Evolutionary conservation across 2,329 filamentous ascomycete genomes (phyloP).

Genomic region (Pseudocercospora ulei): DNA sequence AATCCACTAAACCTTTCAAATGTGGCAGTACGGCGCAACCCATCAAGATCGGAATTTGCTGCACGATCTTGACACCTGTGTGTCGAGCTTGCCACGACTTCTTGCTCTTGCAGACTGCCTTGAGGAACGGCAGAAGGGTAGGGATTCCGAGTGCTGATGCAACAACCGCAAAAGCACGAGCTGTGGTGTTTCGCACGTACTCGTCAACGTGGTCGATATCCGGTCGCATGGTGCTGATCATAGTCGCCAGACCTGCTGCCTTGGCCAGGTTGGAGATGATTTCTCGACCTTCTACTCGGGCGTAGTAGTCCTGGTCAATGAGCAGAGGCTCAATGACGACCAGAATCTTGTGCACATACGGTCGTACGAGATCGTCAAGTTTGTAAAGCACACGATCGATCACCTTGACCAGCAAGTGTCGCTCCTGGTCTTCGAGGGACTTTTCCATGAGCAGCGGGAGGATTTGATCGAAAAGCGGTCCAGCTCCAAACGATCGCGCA

Average conservation of each 20-base stretch:
- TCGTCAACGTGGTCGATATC: conserved; percentile 98
- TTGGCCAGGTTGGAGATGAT: conserved; percentile 98
- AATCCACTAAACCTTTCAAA: conserved; percentile 90
- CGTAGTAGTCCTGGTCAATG: conserved; percentile 99
- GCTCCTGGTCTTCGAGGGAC: conserved; percentile 92
- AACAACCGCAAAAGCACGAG: conserved; percentile 91
- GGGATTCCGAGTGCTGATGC: conserved; percentile 93
- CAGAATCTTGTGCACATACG: conserved; percentile 95
- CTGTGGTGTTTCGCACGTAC: conserved; percentile 96
- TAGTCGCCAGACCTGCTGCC: conserved; percentile 89
- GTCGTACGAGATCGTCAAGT: conserved; percentile 88
- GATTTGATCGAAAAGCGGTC: conserved; percentile 92
- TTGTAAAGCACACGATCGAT: conserved; percentile 98
- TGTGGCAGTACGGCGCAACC: conserved; percentile 93
- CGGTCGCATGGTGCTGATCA: conserved; percentile 98
- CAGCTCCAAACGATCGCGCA: conserved; percentile 87
- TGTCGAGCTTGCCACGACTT: conserved; percentile 98
- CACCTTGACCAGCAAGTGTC: conserved; percentile 95
- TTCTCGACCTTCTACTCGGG: conserved; percentile 91
- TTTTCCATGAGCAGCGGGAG: conserved; percentile 96
- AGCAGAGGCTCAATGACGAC: conserved; percentile 98
- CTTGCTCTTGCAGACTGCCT: conserved; percentile 92
- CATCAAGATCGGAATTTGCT: conserved; percentile 98
- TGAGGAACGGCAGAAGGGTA: conserved; percentile 83
- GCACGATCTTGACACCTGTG: conserved; percentile 97